Percentiles rank a stretch among this genome's conserved stretches.
Conservation (phyloP, 306 rosid species). For the Sicyos baderoa region DNA sequence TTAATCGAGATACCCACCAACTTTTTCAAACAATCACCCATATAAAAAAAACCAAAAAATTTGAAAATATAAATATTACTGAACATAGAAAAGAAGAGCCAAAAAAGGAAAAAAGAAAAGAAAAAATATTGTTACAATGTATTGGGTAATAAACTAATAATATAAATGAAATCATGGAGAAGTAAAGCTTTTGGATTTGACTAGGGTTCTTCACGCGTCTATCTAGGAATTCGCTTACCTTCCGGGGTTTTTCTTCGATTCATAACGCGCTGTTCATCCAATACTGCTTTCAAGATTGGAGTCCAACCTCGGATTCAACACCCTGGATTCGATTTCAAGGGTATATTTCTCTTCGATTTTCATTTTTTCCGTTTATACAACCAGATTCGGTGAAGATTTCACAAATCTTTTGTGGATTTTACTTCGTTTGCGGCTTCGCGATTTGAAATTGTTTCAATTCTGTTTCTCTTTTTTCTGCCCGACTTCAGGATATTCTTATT, state of each 20-base stretch:
- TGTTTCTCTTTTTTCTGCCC: neutral
- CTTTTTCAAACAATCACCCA: no score
- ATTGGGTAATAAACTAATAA: neutral
- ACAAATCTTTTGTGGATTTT: slow-evolving; percentile 3
- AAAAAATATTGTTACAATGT: neutral
- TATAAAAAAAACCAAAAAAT: no score
- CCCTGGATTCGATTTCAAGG: neutral
- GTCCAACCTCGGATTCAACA: neutral
- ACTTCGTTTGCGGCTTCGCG: neutral
- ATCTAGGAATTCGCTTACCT: neutral
- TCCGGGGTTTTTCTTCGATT: slow-evolving; percentile 18
- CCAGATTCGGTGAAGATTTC: neutral
- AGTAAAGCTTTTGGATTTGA: slow-evolving; percentile 1
- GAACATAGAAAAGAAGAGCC: no score
- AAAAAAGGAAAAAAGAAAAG: no score
- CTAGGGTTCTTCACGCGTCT: slow-evolving; percentile 14
- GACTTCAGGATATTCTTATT: neutral
- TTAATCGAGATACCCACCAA: no score
- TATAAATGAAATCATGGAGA: neutral
- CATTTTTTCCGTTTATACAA: neutral
- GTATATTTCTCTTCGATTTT: slow-evolving; percentile 7
- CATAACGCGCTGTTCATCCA: neutral
- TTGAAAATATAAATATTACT: no score
- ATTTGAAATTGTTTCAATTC: slow-evolving; percentile 3
- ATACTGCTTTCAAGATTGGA: neutral